Percentiles rank a stretch among this genome's conserved stretches.
Evolutionary conservation across 495 filamentous ascomycete genomes (phyloP).

Genomic region (Hyaloscypha hepaticicola): DNA sequence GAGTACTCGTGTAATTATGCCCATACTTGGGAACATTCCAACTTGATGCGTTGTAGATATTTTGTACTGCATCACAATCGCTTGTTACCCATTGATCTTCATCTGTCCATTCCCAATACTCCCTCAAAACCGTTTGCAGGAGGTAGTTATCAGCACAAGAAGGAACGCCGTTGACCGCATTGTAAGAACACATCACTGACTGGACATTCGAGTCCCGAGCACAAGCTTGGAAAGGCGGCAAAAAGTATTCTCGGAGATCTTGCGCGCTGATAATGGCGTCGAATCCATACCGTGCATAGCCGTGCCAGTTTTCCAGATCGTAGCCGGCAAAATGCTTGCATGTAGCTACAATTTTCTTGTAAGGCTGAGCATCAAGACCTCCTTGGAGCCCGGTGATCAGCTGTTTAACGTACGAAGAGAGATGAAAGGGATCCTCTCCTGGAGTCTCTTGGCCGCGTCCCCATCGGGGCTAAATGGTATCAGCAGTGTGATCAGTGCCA

Average conservation of each 20-base stretch:
- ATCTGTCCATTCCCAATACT: slow-evolving; percentile 47
- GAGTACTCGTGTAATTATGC: slow-evolving; percentile 51
- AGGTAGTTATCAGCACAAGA: slow-evolving; percentile 56
- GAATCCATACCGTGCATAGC: slow-evolving; percentile 52
- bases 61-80: slow-evolving; percentile 59
- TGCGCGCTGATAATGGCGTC: slow-evolving; percentile 55
- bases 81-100: slow-evolving; percentile 56
- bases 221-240: slow-evolving; percentile 50
- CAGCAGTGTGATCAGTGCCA: neutral
- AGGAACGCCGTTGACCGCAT: slow-evolving; percentile 60
- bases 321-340: slow-evolving; percentile 67
- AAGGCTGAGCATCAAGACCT: slow-evolving; percentile 35
- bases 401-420: slow-evolving; percentile 56
- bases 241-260: slow-evolving; percentile 56
- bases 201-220: slow-evolving; percentile 54
- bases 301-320: slow-evolving; percentile 61
- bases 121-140: slow-evolving; percentile 56
- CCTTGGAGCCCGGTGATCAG: slow-evolving; percentile 63
- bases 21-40: slow-evolving; percentile 29
- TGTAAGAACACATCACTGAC: slow-evolving; percentile 62
- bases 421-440: slow-evolving; percentile 58
- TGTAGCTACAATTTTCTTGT: slow-evolving; percentile 56
- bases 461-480: slow-evolving; percentile 45
- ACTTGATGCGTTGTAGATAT: slow-evolving; percentile 45
- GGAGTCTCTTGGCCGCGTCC: slow-evolving; percentile 63